phyloP scores from a whole-genome alignment of 1,139 yeast genomes.

The Nematodospora anomalae region DNA sequence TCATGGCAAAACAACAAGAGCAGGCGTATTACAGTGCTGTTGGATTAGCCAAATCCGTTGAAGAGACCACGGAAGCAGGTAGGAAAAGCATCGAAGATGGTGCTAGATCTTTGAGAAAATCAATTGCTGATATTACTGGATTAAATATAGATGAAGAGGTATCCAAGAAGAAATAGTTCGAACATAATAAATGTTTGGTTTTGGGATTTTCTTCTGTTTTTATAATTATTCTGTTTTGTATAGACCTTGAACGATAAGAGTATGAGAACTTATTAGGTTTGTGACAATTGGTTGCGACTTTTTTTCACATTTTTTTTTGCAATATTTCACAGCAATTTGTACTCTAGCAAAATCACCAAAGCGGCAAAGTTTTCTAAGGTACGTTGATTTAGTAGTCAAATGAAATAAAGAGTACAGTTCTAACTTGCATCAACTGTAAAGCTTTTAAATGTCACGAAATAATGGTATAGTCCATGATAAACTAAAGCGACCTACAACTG shows the following conservation, averaged over 20 bases:
- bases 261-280: background rate
- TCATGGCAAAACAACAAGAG: constrained; percentile 65
- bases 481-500: constrained; percentile 30
- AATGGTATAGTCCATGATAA: constrained; percentile 1
- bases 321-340: background rate
- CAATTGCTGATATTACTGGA: constrained; percentile 64
- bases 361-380: background rate
- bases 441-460: background rate
- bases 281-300: background rate
- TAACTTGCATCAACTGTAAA: no score
- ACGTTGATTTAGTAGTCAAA: no score
- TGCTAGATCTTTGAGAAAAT: constrained; percentile 45
- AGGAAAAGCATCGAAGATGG: constrained; percentile 40
- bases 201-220: background rate
- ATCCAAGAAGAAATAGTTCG: constrained; percentile 44
- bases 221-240: no score
- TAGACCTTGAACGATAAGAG: background rate
- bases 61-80: constrained; percentile 34
- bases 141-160: constrained; percentile 65
- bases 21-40: constrained; percentile 48
- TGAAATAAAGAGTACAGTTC: background rate
- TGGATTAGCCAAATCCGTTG: constrained; percentile 44
- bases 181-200: no score
- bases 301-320: background rate
- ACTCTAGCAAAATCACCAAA: background rate